Evolutionary conservation across 331 rosid species (phyloP).

Genomic region (Cydonia oblonga): DNA sequence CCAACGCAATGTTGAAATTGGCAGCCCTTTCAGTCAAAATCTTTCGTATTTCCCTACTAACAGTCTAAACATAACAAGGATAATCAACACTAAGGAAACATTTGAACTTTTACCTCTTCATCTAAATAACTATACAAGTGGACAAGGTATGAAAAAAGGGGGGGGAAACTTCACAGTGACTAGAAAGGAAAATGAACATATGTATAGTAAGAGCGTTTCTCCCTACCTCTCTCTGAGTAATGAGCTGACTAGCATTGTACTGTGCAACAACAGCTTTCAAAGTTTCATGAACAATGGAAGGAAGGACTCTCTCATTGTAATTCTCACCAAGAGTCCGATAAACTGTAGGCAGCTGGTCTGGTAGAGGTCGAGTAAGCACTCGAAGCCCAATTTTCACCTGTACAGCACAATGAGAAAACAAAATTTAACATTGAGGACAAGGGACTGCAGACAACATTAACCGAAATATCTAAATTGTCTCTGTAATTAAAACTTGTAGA

Average conservation of each 20-base stretch:
- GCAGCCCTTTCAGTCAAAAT: constrained; percentile 79
- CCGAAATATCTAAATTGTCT: background rate
- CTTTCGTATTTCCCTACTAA: constrained; percentile 84
- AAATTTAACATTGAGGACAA: background rate
- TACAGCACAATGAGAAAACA: background rate
- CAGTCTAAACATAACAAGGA: constrained; percentile 37
- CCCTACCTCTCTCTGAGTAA: constrained; percentile 89
- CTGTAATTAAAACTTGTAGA: background rate
- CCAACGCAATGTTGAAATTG: constrained; percentile 76
- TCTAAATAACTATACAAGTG: background rate
- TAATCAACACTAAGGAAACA: background rate
- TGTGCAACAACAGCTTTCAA: constrained; percentile 95
- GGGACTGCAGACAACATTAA: background rate
- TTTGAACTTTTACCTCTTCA: background rate
- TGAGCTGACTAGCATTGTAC: constrained; percentile 94
- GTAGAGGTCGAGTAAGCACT: constrained; percentile 83
- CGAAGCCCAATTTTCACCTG: constrained; percentile 97
- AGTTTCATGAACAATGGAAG: constrained; percentile 94
- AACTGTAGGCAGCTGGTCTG: constrained; percentile 53
- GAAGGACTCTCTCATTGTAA: constrained; percentile 79
- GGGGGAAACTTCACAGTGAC: background rate
- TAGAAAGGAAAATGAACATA: background rate
- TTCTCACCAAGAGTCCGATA: constrained; percentile 87
- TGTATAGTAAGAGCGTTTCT: background rate
- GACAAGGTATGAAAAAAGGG: background rate